These are phyloP conservation scores for Cryptococcus depauperatus DNA, from an alignment of 1,284 basidiomycete genomes.

Conservation along the genomic window DNA sequence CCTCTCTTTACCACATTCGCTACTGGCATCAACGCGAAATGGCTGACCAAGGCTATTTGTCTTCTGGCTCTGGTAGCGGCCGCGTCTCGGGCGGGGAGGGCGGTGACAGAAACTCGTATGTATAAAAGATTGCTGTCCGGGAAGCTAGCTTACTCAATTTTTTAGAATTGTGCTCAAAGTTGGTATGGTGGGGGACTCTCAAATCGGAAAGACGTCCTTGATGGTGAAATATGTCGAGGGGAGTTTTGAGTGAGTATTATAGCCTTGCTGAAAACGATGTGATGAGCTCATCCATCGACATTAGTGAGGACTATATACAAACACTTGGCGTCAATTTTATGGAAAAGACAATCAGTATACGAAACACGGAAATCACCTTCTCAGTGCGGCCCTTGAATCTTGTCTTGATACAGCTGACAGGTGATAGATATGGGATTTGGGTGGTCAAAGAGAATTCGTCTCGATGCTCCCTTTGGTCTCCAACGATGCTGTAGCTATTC, in stretches of 20 bases:
- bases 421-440: constrained; percentile 83
- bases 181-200: constrained; percentile 97
- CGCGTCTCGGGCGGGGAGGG: constrained; percentile 39
- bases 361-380: constrained; percentile 96
- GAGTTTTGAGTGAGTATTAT: constrained; percentile 60
- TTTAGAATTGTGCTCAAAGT: constrained; percentile 89
- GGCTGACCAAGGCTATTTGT: constrained; percentile 39
- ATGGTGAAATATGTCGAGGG: constrained; percentile 99
- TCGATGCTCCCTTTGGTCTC: constrained; percentile 98
- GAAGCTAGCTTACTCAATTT: constrained; percentile 5
- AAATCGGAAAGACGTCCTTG: constrained; percentile 95
- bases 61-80: constrained; percentile 41
- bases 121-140: constrained; percentile 1
- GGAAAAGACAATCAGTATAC: constrained; percentile 96
- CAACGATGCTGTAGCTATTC: constrained; percentile 95
- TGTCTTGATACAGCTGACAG: constrained; percentile 1
- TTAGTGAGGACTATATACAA: constrained; percentile 92
- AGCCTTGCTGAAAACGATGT: constrained; percentile 3
- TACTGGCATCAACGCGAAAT: constrained; percentile 7
- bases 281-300: background rate
- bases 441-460: constrained; percentile 94
- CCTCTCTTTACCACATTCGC: background rate
- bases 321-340: constrained; percentile 99
- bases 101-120: constrained; percentile 36
- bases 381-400: constrained; percentile 47